Base-by-base conservation (phyloP, 148 eudicot species). In the Chenopodium berlandieri region DNA sequence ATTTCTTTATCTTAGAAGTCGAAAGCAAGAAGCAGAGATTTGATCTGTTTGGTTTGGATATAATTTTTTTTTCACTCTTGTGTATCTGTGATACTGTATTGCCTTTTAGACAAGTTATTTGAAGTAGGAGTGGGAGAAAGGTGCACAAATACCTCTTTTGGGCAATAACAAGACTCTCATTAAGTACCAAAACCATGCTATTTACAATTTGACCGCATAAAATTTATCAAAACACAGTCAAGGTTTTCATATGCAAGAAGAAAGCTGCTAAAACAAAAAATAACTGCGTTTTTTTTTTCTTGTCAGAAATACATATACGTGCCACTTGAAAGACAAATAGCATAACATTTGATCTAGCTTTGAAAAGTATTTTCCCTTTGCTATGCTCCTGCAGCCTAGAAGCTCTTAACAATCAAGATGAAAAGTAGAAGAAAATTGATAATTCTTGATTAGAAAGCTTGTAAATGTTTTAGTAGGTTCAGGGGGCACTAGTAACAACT, bases 401-500 rank as follows among this genome's bases (percentile, higher is more conserved):
- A 72, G 23, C 10, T 25, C 48, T n/a, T 0, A 72, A 40, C 25
- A 19, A 71, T 2, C 13, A 72, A 7, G 2, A 19, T 1, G 40
- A 34, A 17, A 40, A 7, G 47, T 0, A 72, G 37, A 44, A 5
- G n/a, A 62, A 22, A n/a, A 46, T 13, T 9, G 20, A 2, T n/a
- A n/a, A 20, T 72, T 72, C 54, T 72, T 72, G 56, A 72, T 46
- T 40, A 22, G 56, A 72, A 72, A 11, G 75, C 19, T 46, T 72
- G 75, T 40, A 20, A 20, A 71, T 20, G 14, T 37, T 58, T 37
- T 23, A 70, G 37, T 71, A 30, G 34, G 34, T 20, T 14, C 4
- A 44, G 7, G 75, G 0, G 56, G 34, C 27, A 22, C 66, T n/a
- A 70, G 63, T 19, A 68, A 40, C 2, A 8, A 2, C 0, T 31